Evolutionary conservation across 495 filamentous ascomycete species (phyloP).

Genomic region (Lasiosphaeria hispida): DNA sequence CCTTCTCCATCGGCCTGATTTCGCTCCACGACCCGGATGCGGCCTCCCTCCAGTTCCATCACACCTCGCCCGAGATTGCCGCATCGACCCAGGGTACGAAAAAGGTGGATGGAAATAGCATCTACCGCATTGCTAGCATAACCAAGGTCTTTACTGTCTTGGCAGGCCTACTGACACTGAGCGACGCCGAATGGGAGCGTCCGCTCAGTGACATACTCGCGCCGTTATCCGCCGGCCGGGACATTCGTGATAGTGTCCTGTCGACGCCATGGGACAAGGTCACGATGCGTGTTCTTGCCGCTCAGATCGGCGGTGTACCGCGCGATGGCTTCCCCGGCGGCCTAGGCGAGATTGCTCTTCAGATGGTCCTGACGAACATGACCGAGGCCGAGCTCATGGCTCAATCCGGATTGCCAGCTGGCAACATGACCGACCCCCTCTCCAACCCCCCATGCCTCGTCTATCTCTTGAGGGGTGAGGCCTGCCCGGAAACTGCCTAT

Average conservation of each 20-base stretch:
- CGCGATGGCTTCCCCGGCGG: conserved; percentile 35
- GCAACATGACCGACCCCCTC: conserved; percentile 28
- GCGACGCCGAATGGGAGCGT: conserved; percentile 38
- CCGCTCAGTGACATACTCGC: conserved; percentile 42
- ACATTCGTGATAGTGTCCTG: conserved; percentile 21
- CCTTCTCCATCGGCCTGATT: conserved; percentile 54
- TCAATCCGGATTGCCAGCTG: conserved; percentile 36
- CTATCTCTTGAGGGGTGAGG: conserved; percentile 8
- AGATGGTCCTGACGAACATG: neutral
- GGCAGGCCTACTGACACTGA: conserved; percentile 37
- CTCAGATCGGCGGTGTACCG: conserved; percentile 44
- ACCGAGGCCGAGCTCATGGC: conserved; percentile 7
- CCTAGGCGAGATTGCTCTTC: conserved; percentile 14
- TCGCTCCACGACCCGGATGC: conserved; percentile 40
- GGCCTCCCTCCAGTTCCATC: conserved; percentile 37
- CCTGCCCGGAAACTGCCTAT: conserved; percentile 20
- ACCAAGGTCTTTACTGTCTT: conserved; percentile 46
- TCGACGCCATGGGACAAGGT: conserved; percentile 42
- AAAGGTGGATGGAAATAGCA: conserved; percentile 43
- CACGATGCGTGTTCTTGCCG: conserved; percentile 44
- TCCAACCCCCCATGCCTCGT: conserved; percentile 20
- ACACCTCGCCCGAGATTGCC: conserved; percentile 29
- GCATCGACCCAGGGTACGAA: conserved; percentile 29
- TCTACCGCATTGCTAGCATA: conserved; percentile 47
- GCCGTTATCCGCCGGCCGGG: conserved; percentile 24